These are phyloP conservation scores for Apiospora kogelbergensis DNA, from an alignment of 2,329 filamentous ascomycete genomes.

Conservation along the genomic window DNA sequence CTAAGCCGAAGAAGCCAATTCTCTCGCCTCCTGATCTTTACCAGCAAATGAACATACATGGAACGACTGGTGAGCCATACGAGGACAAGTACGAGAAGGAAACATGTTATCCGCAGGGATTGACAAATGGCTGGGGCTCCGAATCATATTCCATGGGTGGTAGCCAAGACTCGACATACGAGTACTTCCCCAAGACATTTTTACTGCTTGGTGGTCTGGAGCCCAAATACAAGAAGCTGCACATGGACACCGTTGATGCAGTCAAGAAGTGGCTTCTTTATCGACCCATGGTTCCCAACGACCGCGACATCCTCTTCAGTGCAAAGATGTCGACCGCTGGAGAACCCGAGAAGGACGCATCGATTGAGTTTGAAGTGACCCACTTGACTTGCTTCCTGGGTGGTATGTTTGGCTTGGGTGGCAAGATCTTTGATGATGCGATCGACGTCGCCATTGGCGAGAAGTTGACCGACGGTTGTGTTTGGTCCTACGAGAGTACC, in stretches of 20 bases:
- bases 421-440: conserved; percentile 59
- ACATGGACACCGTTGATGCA: conserved; percentile 65
- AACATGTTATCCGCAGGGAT: conserved; percentile 60
- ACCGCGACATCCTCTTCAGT: conserved; percentile 71
- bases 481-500: conserved; percentile 66
- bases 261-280: conserved; percentile 75
- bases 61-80: conserved; percentile 11
- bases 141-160: conserved; percentile 62
- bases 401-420: conserved; percentile 68
- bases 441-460: conserved; percentile 63
- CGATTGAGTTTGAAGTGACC: conserved; percentile 58
- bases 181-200: conserved; percentile 72
- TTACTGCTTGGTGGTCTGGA: conserved; percentile 74
- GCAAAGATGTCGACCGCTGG: conserved; percentile 57
- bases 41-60: conserved; percentile 11
- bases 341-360: conserved; percentile 38
- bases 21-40: conserved; percentile 15
- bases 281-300: conserved; percentile 69
- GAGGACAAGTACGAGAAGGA: conserved; percentile 4
- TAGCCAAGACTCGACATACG: conserved; percentile 68
- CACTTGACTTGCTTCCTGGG: conserved; percentile 69
- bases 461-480: conserved; percentile 66
- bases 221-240: conserved; percentile 71
- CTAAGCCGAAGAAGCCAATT: conserved; percentile 5
- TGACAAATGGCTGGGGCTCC: conserved; percentile 46